Evolutionary conservation across 148 eudicot species (phyloP).

Genomic region (Polygonum aviculare): DNA sequence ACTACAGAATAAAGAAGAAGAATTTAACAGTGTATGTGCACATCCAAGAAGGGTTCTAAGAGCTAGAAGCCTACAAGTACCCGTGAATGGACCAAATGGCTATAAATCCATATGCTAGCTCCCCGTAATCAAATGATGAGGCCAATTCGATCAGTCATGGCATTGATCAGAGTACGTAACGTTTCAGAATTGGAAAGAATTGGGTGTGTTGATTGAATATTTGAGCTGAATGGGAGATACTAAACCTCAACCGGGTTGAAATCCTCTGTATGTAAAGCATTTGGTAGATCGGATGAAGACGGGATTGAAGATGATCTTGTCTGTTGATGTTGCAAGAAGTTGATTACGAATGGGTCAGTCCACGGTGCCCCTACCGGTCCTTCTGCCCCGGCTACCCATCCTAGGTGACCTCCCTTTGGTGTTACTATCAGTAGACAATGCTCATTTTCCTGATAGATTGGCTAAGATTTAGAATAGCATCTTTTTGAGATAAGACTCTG

Average conservation of each 20-base stretch:
- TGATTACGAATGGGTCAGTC: constrained; percentile 89
- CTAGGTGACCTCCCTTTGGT: constrained; percentile 91
- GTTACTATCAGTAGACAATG: constrained; percentile 80
- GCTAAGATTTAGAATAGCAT: background rate
- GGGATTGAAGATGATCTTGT: constrained; percentile 17
- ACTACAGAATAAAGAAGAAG: background rate
- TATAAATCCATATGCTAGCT: background rate
- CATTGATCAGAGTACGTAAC: background rate
- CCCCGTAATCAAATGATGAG: background rate
- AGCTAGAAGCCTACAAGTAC: background rate
- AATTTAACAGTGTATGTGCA: background rate
- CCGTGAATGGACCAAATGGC: background rate
- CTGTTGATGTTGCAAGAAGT: constrained; percentile 65
- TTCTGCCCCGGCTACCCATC: constrained; percentile 86
- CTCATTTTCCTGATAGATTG: constrained; percentile 53
- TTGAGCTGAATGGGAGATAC: constrained; percentile 4
- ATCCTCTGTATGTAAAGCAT: constrained; percentile 13
- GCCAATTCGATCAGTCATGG: background rate
- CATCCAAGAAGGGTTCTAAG: background rate
- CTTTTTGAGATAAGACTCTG: background rate
- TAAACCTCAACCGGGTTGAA: constrained; percentile 29
- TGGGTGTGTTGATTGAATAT: background rate
- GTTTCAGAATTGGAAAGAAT: background rate
- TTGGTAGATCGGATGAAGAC: constrained; percentile 14
- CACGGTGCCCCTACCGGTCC: constrained; percentile 88